Conservation (phyloP, 2,329 filamentous ascomycete species). For the Calonectria crousiana region DNA sequence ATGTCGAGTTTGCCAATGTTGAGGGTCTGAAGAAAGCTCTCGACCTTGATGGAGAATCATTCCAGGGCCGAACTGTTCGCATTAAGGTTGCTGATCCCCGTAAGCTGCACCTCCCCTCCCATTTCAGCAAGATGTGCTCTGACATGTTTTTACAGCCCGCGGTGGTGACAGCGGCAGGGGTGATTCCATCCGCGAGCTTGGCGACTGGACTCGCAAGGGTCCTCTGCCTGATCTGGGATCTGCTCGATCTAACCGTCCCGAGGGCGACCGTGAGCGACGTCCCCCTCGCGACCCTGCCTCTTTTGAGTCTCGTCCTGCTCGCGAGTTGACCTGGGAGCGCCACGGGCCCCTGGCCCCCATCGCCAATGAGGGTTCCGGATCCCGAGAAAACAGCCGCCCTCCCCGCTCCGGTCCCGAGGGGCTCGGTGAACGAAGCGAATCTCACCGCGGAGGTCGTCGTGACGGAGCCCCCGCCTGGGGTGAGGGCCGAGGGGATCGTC, state of each 20-base stretch:
- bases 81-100: slow-evolving; percentile 98
- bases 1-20: slow-evolving; percentile 90
- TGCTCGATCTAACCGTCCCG: slow-evolving; percentile 63
- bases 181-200: slow-evolving; percentile 81
- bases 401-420: slow-evolving; percentile 56
- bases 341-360: slow-evolving; percentile 88
- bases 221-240: slow-evolving; percentile 81
- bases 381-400: slow-evolving; percentile 68
- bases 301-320: slow-evolving; percentile 71
- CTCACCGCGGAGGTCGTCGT: slow-evolving; percentile 71
- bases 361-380: slow-evolving; percentile 62
- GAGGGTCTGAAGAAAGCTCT: slow-evolving; percentile 95
- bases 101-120: slow-evolving; percentile 63
- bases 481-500: slow-evolving; percentile 79
- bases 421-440: slow-evolving; percentile 70
- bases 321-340: slow-evolving; percentile 92
- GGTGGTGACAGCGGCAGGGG: slow-evolving; percentile 71
- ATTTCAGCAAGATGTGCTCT: slow-evolving; percentile 41
- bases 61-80: slow-evolving; percentile 90
- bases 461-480: slow-evolving; percentile 80
- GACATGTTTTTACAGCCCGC: slow-evolving; percentile 74
- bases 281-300: slow-evolving; percentile 71
- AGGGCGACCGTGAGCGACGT: slow-evolving; percentile 74
- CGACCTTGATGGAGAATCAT: slow-evolving; percentile 81
- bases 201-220: slow-evolving; percentile 93